A percentile compares a stretch with the other conserved stretches of the same genome.
phyloP scores from a whole-genome alignment of 768 basidiomycete species.

The Mycena rebaudengoi region DNA sequence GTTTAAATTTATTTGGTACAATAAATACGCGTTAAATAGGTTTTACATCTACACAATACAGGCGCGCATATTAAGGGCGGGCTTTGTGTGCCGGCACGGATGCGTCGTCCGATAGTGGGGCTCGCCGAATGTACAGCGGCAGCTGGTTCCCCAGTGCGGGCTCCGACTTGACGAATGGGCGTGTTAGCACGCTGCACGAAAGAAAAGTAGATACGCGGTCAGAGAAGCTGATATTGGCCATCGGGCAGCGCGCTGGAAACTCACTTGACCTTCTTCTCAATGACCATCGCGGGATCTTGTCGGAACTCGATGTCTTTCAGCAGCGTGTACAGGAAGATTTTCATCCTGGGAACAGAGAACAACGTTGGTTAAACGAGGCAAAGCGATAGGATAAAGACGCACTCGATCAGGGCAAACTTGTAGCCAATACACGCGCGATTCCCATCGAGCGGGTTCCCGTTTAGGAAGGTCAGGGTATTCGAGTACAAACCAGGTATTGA shows the following conservation, averaged over 20 bases:
- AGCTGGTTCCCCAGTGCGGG: conserved; percentile 66
- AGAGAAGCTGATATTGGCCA: conserved; percentile 6
- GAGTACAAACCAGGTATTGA: conserved; percentile 61
- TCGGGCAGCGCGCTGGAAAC: conserved; percentile 39
- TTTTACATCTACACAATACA: no score
- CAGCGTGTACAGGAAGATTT: conserved; percentile 67
- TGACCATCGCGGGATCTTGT: conserved; percentile 58
- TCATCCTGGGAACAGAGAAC: conserved; percentile 65
- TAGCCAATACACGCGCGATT: conserved; percentile 70
- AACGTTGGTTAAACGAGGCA: conserved; percentile 20
- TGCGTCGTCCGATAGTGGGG: conserved; percentile 10
- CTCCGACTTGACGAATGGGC: conserved; percentile 65
- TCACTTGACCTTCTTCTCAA: conserved; percentile 73
- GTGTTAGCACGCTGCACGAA: conserved; percentile 58
- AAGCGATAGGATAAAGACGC: conserved; percentile 37
- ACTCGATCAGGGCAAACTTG: conserved; percentile 69
- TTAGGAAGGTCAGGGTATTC: conserved; percentile 64
- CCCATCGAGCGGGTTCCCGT: conserved; percentile 57
- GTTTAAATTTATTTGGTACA: no score
- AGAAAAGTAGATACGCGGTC: conserved; percentile 8
- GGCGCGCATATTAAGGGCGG: no score
- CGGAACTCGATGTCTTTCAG: conserved; percentile 65
- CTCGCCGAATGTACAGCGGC: conserved; percentile 59
- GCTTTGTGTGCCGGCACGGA: neutral
- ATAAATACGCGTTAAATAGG: conserved; percentile 24